These are phyloP conservation scores for Prunus salicina DNA, from an alignment of 306 rosid species.

Conservation along the genomic window DNA sequence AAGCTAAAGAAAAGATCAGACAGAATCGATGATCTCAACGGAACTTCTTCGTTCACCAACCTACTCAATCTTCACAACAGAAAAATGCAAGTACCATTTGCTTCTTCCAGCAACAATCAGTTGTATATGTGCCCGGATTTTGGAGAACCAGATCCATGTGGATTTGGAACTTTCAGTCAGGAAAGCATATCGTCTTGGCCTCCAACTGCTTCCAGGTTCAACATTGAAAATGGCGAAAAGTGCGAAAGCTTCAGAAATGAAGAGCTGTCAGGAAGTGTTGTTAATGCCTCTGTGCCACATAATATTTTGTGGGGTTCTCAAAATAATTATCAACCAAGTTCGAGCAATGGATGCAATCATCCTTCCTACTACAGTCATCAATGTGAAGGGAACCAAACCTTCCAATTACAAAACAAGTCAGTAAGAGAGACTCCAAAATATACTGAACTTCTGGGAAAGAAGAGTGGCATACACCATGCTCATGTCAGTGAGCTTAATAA, in stretches of 20 bases:
- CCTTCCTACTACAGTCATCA: conserved; percentile 30
- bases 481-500: conserved; percentile 28
- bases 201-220: conserved; percentile 35
- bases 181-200: conserved; percentile 50
- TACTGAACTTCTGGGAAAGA: conserved; percentile 24
- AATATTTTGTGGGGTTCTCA: conserved; percentile 27
- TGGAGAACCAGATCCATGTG: conserved; percentile 31
- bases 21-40: conserved; percentile 30
- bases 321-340: conserved; percentile 28
- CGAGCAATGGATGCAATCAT: conserved; percentile 25
- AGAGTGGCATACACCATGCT: conserved; percentile 32
- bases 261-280: conserved; percentile 30
- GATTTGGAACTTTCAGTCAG: conserved; percentile 47
- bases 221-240: conserved; percentile 28
- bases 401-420: conserved; percentile 32
- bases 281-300: conserved; percentile 31
- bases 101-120: conserved; percentile 38
- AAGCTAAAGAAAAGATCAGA: conserved; percentile 33
- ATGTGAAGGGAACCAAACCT: conserved; percentile 27
- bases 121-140: conserved; percentile 24
- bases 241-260: conserved; percentile 31
- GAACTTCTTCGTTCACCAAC: conserved; percentile 35
- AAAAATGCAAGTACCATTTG: conserved; percentile 34
- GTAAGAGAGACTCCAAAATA: conserved; percentile 29
- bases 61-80: conserved; percentile 36